Base-by-base conservation (phyloP, 2,329 filamentous ascomycete genomes). In the Elsinoe australis region DNA sequence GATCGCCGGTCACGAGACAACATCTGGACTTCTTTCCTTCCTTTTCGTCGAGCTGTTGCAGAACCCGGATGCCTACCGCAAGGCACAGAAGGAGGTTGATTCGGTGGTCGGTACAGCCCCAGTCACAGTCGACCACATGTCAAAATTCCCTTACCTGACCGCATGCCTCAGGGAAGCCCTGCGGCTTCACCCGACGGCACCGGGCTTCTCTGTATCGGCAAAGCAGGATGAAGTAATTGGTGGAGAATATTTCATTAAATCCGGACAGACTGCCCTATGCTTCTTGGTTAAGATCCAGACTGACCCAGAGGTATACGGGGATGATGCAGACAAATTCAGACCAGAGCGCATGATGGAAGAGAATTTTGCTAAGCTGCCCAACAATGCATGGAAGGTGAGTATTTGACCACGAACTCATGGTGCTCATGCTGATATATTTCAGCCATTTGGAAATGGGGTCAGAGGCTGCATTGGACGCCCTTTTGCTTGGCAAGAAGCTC, bases 311-410 rank as follows among this genome's bases (percentile, higher is more conserved):
- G 76, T 85, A 0, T 87, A 71, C 41, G 83, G 83, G 0, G 71
- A 76, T 0, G 80, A 85, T 51, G 80, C 81, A 1, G 61, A 74
- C 1, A 73, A 79, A 15, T 88, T 85, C 65, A 73, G 71, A 47
- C 84, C 85, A 0, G 84, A 87, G 59, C 71, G 83, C 7, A 85
- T 87, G 82, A 64, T 82, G 0, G 80, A 85, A 31, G 82, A 80
- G 10, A 71, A 75, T 18, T 87, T 87, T 56, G 75, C 78, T 51
- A 58, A 57, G 24, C 49, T 64, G 19, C 63, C 62, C 1, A 54
- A 54, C 6, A 58, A 60, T 17, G 45, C 58, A n/a, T 63, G 61
- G 61, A 58, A 65, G n/a, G n/a, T n/a, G n/a, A n/a, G n/a, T n/a
- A n/a, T n/a, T n/a, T n/a, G n/a, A n/a, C n/a, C n/a, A n/a, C n/a